A percentile compares a stretch with the other conserved stretches of the same genome.
These are phyloP conservation scores for Xylariomycetidae sp. DNA, from an alignment of 2,329 filamentous ascomycete species.

Conservation along the genomic window DNA sequence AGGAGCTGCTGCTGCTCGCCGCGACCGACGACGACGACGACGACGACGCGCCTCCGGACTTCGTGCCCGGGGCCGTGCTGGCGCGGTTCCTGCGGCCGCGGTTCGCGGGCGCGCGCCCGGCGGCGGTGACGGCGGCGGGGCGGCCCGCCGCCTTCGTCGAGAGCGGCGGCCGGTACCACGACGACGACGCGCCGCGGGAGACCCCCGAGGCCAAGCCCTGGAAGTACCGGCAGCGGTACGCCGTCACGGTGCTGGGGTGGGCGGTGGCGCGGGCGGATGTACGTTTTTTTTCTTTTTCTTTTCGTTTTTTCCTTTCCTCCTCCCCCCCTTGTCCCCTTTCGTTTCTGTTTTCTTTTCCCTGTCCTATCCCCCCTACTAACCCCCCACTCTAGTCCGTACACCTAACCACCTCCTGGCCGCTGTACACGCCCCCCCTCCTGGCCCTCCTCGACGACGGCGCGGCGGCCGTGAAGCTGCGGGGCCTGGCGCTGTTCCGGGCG, in stretches of 20 bases:
- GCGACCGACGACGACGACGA: slow-evolving; percentile 4
- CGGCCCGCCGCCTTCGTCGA: slow-evolving; percentile 44
- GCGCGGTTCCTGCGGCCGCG: slow-evolving; percentile 59
- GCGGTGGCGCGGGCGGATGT: slow-evolving; percentile 46
- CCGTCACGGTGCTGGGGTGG: slow-evolving; percentile 57
- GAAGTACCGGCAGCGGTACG: slow-evolving; percentile 49
- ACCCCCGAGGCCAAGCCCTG: slow-evolving; percentile 47
- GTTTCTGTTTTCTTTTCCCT: neutral
- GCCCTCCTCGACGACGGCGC: slow-evolving; percentile 57
- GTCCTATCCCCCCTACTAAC: neutral
- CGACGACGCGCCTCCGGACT: slow-evolving; percentile 12
- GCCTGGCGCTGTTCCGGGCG: slow-evolving; percentile 45
- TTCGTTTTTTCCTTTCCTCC: neutral
- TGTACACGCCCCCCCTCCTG: slow-evolving; percentile 64
- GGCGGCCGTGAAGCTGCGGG: slow-evolving; percentile 47
- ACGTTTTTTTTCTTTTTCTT: slow-evolving; percentile 16
- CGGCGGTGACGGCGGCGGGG: slow-evolving; percentile 49
- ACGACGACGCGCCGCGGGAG: slow-evolving; percentile 29
- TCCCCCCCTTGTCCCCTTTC: neutral
- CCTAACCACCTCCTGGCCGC: slow-evolving; percentile 45
- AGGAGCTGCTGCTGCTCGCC: slow-evolving; percentile 11
- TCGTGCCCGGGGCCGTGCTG: slow-evolving; percentile 53
- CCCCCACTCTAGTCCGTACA: too few species aligned
- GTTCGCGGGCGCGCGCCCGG: slow-evolving; percentile 53
- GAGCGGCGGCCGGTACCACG: slow-evolving; percentile 25